phyloP scores from a whole-genome alignment of 169 alveolate genomes.

The Babesia ovis region DNA sequence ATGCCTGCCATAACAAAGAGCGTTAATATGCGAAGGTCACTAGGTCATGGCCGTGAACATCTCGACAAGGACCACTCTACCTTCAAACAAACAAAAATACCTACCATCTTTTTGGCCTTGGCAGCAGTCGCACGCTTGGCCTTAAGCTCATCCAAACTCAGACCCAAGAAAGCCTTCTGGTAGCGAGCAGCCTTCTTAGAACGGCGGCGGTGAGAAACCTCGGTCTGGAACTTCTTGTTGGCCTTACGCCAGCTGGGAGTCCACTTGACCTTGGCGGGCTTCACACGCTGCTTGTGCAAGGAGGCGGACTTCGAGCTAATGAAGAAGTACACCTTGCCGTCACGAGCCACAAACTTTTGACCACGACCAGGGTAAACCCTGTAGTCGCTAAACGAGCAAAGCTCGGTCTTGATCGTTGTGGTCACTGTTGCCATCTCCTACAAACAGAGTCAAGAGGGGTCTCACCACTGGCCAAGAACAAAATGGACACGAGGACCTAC shows the following conservation, averaged over 20 bases:
- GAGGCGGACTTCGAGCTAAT: constrained; percentile 89
- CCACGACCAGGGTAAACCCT: constrained; percentile 99
- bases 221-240: constrained; percentile 90
- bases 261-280: constrained; percentile 96
- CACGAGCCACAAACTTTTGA: constrained; percentile 92
- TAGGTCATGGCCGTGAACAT: constrained; percentile 22
- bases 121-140: constrained; percentile 57
- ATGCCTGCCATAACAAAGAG: constrained; percentile 1
- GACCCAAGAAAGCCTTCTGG: constrained; percentile 96
- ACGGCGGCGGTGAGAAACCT: constrained; percentile 75
- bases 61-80: constrained; percentile 16
- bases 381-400: constrained; percentile 95
- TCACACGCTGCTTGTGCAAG: constrained; percentile 90
- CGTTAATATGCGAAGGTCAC: constrained; percentile 43
- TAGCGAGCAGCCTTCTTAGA: constrained; percentile 85
- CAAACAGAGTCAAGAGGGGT: not conserved
- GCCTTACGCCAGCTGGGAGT: constrained; percentile 95
- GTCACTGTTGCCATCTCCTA: constrained; percentile 79
- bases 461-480: not conserved
- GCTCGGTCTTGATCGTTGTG: constrained; percentile 92
- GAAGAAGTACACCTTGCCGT: constrained; percentile 92
- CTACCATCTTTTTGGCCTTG: constrained; percentile 52
- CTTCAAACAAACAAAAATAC: constrained; percentile 5
- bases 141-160: constrained; percentile 93
- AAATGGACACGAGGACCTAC: not conserved